A percentile compares a stretch with the other conserved stretches of the same genome.
These are phyloP conservation scores for Scutellaria baicalensis DNA, from an alignment of 257 asterid species.

Conservation along the genomic window DNA sequence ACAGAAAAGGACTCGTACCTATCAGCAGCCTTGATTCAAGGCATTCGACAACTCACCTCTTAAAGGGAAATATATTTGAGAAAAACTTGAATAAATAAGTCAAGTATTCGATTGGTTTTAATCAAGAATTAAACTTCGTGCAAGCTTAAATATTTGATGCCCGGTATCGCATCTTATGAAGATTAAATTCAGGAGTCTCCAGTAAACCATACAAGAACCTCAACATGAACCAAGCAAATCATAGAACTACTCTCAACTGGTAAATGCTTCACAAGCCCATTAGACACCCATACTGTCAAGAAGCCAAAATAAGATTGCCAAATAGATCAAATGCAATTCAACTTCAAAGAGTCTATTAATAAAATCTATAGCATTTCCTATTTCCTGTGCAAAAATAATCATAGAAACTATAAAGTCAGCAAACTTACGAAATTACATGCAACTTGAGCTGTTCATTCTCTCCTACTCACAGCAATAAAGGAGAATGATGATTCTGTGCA, in stretches of 20 bases:
- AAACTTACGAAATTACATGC: background rate
- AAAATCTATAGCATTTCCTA: too few relatives aligned
- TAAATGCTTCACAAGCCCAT: background rate
- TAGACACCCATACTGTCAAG: background rate
- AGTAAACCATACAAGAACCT: background rate
- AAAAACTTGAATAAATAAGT: too few relatives aligned
- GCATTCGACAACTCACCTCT: too few relatives aligned
- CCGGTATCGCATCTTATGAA: background rate
- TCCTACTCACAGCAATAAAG: background rate
- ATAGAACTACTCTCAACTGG: too few relatives aligned
- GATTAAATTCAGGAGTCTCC: background rate
- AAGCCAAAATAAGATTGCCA: background rate
- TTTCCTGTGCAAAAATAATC: too few relatives aligned
- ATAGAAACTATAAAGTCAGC: background rate
- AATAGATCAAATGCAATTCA: background rate
- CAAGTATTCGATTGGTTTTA: too few relatives aligned
- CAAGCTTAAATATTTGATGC: background rate
- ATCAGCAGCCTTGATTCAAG: too few relatives aligned
- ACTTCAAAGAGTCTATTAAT: background rate
- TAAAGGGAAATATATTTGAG: too few relatives aligned
- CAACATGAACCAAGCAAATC: too few relatives aligned
- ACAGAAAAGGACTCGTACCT: too few relatives aligned
- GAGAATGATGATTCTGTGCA: background rate
- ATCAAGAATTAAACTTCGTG: background rate
- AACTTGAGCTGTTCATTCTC: background rate